Evolutionary conservation across 2,329 filamentous ascomycete species (phyloP).

Genomic region (Aspergillus persii): DNA sequence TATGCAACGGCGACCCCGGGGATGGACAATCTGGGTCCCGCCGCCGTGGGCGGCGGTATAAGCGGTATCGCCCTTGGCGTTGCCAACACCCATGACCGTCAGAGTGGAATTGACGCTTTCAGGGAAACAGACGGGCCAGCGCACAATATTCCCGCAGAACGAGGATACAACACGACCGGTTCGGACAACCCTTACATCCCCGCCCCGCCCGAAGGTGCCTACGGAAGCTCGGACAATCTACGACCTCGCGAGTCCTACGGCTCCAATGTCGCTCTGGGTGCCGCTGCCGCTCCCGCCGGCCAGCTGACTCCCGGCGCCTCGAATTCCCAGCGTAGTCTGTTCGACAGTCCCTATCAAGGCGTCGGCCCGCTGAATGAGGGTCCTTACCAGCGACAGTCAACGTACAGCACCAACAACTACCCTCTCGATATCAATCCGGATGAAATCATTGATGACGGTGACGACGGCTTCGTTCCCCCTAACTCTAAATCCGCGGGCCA

Average conservation of each 20-base stretch:
- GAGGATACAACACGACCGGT: slow-evolving; percentile 33
- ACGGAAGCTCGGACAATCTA: slow-evolving; percentile 24
- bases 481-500: slow-evolving; percentile 7
- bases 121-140: slow-evolving; percentile 37
- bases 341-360: slow-evolving; percentile 34
- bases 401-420: slow-evolving; percentile 49
- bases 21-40: slow-evolving; percentile 64
- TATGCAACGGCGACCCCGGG: slow-evolving; percentile 55
- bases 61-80: slow-evolving; percentile 65
- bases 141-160: slow-evolving; percentile 34
- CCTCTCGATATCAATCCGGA: slow-evolving; percentile 67
- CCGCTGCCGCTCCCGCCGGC: slow-evolving; percentile 32
- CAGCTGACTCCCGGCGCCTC: slow-evolving; percentile 33
- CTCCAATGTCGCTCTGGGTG: slow-evolving; percentile 37
- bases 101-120: slow-evolving; percentile 64
- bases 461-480: slow-evolving; percentile 69
- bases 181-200: slow-evolving; percentile 40
- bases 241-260: slow-evolving; percentile 40
- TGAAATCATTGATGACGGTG: slow-evolving; percentile 81
- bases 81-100: slow-evolving; percentile 62
- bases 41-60: slow-evolving; percentile 63
- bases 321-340: slow-evolving; percentile 52
- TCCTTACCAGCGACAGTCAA: slow-evolving; percentile 63
- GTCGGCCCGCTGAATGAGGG: slow-evolving; percentile 54
- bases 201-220: slow-evolving; percentile 15